Conservation (phyloP, 1,284 basidiomycete species). For the Irpex sp. region DNA sequence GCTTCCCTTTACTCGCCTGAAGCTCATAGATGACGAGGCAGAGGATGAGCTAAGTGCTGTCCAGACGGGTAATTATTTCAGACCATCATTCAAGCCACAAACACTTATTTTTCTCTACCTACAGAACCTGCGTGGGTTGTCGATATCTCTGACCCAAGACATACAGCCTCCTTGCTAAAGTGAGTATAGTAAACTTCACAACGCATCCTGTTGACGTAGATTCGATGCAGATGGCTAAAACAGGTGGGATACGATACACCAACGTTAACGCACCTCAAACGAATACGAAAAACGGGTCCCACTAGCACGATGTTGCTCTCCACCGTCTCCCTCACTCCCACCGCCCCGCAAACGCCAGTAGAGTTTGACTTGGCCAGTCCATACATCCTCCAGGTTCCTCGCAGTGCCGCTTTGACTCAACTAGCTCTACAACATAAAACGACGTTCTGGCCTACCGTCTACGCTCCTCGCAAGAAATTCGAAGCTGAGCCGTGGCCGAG, state of each 20-base stretch:
- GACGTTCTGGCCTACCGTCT: conserved; percentile 79
- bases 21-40: conserved; percentile 48
- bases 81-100: neutral
- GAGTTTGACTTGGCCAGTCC: conserved; percentile 39
- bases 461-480: conserved; percentile 68
- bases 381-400: conserved; percentile 64
- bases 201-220: neutral
- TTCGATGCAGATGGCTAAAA: conserved; percentile 56
- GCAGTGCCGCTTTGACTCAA: conserved; percentile 66
- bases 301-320: conserved; percentile 51
- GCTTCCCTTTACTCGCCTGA: conserved; percentile 62
- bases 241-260: conserved; percentile 54
- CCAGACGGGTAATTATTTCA: conserved; percentile 45
- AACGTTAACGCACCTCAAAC: conserved; percentile 74
- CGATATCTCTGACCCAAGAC: conserved; percentile 69
- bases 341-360: conserved; percentile 24
- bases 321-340: conserved; percentile 25
- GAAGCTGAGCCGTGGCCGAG: conserved; percentile 67
- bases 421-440: conserved; percentile 67
- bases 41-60: conserved; percentile 58
- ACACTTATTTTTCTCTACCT: neutral
- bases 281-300: conserved; percentile 57
- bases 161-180: conserved; percentile 66
- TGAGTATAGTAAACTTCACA: conserved; percentile 29
- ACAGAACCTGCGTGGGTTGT: conserved; percentile 74